These are phyloP conservation scores for Fusarium tanahbumbuense DNA, from an alignment of 2,329 filamentous ascomycete species.

Conservation along the genomic window DNA sequence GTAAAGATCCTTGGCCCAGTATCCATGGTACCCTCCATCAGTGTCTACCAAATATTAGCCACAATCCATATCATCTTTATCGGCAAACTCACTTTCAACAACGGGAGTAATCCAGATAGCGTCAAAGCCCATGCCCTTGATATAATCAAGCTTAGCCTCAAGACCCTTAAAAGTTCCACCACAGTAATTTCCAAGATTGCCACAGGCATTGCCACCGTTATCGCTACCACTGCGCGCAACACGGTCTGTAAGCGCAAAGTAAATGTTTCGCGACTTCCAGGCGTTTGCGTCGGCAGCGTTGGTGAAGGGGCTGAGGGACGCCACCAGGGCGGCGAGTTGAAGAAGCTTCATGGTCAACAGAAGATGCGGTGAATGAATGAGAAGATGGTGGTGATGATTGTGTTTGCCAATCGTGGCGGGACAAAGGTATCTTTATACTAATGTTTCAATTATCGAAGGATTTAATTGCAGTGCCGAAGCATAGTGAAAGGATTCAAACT, in stretches of 20 bases:
- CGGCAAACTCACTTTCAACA: slow-evolving; percentile 53
- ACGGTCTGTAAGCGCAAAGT: slow-evolving; percentile 69
- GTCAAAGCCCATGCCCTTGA: slow-evolving; percentile 70
- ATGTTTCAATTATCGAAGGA: slow-evolving; percentile 7
- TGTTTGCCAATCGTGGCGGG: neutral
- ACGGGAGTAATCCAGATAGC: slow-evolving; percentile 70
- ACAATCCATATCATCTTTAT: accelerated
- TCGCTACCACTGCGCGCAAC: slow-evolving; percentile 60
- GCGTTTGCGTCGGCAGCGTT: slow-evolving; percentile 51
- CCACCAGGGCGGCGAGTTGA: slow-evolving; percentile 11
- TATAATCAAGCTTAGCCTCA: slow-evolving; percentile 70
- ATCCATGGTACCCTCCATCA: slow-evolving; percentile 33
- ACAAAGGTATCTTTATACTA: neutral
- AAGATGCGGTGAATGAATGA: neutral
- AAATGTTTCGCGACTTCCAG: slow-evolving; percentile 68
- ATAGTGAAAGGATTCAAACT: slow-evolving; percentile 2
- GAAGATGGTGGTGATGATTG: neutral
- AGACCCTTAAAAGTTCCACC: slow-evolving; percentile 71
- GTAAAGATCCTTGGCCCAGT: slow-evolving; percentile 35
- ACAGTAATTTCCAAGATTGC: slow-evolving; percentile 63
- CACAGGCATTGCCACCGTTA: slow-evolving; percentile 57
- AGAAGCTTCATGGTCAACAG: slow-evolving; percentile 23
- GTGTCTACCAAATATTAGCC: slow-evolving; percentile 5
- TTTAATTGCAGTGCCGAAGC: slow-evolving; percentile 24
- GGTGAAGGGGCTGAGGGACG: slow-evolving; percentile 12